Conservation (phyloP, 2,329 filamentous ascomycete species). For the Aspergillus ustus region DNA sequence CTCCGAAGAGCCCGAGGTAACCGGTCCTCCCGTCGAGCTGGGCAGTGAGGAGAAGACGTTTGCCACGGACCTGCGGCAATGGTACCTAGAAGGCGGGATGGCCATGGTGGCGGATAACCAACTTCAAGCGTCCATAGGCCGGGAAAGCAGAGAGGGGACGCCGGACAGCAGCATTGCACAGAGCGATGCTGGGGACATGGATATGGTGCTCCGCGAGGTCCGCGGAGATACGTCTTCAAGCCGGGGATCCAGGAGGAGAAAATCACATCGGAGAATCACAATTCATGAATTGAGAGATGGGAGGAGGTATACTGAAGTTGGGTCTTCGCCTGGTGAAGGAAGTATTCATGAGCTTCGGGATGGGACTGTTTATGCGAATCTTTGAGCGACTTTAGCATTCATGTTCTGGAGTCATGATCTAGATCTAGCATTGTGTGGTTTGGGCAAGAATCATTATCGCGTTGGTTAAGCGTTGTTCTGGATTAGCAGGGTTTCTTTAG, state of each 20-base stretch:
- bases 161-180: conserved; percentile 31
- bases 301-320: conserved; percentile 46
- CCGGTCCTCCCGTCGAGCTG: conserved; percentile 47
- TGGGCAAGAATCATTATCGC: not conserved
- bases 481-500: not conserved
- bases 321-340: conserved; percentile 41
- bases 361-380: conserved; percentile 49
- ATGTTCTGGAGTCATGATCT: not conserved
- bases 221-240: conserved; percentile 29
- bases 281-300: conserved; percentile 50
- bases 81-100: conserved; percentile 46
- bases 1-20: conserved; percentile 34
- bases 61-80: conserved; percentile 42
- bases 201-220: conserved; percentile 27
- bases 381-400: conserved; percentile 26
- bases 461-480: not conserved
- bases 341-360: conserved; percentile 49
- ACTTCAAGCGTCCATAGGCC: conserved; percentile 40
- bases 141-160: conserved; percentile 32
- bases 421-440: not conserved
- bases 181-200: conserved; percentile 41
- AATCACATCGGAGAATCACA: conserved; percentile 41
- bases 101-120: conserved; percentile 41
- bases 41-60: conserved; percentile 42
- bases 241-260: conserved; percentile 36